Base-by-base conservation (phyloP, 148 eudicot species). In the Cornus kousa region DNA sequence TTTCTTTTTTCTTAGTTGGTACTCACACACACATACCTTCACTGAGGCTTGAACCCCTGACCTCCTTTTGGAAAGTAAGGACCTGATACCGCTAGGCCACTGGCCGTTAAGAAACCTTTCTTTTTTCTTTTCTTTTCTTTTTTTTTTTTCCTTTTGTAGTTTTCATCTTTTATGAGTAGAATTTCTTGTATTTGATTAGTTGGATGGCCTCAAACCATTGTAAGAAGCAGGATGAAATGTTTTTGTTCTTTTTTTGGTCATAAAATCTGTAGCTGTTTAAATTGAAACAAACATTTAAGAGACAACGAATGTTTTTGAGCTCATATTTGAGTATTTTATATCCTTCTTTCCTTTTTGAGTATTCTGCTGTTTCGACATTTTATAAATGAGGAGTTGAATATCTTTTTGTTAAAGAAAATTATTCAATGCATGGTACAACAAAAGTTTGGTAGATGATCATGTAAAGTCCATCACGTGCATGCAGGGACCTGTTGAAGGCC, bases 271-370 rank as follows among this genome's bases (percentile, higher is more conserved):
- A 74, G 28, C 73, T 60, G 70, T 75, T 72, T 80, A 72, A 64
- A 67, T 65, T 79, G 74, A 55, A 77, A 75, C 71, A 65, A 65
- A 75, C 80, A 53, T 80, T 69, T 79, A 78, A 68, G 71, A 80
- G 80, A 82, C 55, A 89, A 77, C 77, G 83, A 76, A 83, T 80
- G 74, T 73, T 85, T 83, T 68, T 72, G 79, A 78, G 24, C 77
- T 78, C 60, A 65, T 74, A 68, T 62, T 67, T 35, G 19, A 50
- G 66, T 53, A 77, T 33, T 65, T 68, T 53, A 67, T 32, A 31
- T 76, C 59, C 64, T 67, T 75, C 22, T 75, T 67, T 77, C 69
- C 8, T 11, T 7, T 76, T 67, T 33, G 67, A 35, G 65, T 28
- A 31, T 19, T 72, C 43, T 76, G 19, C 74, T 68, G 22, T 57